Percentiles rank a stretch among this genome's conserved stretches.
Evolutionary conservation across 371 early-diverging fungal genomes (phyloP).

Genomic region (Amoeboaphelidium occidentale): DNA sequence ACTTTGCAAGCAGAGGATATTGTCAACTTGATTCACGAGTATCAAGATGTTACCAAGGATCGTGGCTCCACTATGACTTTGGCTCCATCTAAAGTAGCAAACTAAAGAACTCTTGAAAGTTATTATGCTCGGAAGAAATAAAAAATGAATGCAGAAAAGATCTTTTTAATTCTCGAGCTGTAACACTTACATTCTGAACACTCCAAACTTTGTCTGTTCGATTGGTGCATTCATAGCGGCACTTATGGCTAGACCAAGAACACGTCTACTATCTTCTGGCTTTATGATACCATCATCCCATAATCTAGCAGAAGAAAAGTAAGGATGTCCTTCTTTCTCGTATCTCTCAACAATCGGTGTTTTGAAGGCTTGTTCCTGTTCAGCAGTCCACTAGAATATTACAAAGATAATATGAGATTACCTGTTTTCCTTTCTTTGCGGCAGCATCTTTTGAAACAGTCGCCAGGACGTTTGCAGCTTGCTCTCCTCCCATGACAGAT

Average conservation of each 20-base stretch:
- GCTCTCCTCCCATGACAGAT: constrained; percentile 96
- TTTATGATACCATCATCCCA: constrained; percentile 96
- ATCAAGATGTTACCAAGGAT: too few species aligned
- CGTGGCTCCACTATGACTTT: too few species aligned
- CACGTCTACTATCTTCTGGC: constrained; percentile 66
- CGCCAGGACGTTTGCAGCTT: constrained; percentile 81
- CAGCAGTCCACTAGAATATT: constrained; percentile 27
- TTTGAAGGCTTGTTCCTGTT: constrained; percentile 59
- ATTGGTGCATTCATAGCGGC: constrained; percentile 57
- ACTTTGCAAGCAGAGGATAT: not conserved
- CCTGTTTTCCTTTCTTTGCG: constrained; percentile 40
- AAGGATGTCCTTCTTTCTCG: constrained; percentile 87
- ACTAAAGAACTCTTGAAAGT: too few species aligned
- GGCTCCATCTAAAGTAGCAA: too few species aligned
- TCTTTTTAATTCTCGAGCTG: too few species aligned
- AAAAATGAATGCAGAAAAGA: too few species aligned
- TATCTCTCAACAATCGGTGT: constrained; percentile 57
- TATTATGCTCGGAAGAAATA: too few species aligned
- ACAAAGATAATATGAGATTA: not conserved
- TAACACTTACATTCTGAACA: constrained; percentile 96
- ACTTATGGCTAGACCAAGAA: constrained; percentile 62
- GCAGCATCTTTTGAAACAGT: constrained; percentile 66
- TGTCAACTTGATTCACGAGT: not conserved
- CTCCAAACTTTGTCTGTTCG: constrained; percentile 59
- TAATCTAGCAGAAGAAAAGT: constrained; percentile 56